Evolutionary conservation across 495 filamentous ascomycete genomes (phyloP).

Genomic region (Oleoguttula mirabilis): DNA sequence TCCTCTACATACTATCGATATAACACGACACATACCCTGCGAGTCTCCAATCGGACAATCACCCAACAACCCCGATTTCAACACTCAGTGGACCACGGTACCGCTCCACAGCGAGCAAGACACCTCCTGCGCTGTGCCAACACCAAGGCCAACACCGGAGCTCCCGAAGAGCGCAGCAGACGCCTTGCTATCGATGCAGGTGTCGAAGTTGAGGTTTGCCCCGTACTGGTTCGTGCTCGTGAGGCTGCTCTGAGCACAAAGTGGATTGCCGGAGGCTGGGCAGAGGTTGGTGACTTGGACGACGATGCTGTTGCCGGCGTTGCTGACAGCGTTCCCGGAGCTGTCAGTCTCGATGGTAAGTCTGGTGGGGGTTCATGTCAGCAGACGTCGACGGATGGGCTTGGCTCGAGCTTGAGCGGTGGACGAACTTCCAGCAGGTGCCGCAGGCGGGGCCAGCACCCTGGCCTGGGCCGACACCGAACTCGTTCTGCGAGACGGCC

Average conservation of each 20-base stretch:
- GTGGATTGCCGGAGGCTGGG: constrained; percentile 26
- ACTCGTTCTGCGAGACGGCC: constrained; percentile 30
- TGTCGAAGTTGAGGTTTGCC: constrained; percentile 31
- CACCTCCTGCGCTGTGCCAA: constrained; percentile 25
- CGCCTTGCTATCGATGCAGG: constrained; percentile 30
- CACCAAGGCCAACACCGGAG: constrained; percentile 22
- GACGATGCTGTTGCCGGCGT: constrained; percentile 22
- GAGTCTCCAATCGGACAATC: no score
- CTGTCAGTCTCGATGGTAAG: constrained; percentile 23
- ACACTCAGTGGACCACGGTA: constrained; percentile 8
- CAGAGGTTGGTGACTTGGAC: constrained; percentile 32
- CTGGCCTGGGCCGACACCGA: constrained; percentile 28
- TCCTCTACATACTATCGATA: no score
- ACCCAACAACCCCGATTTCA: no score
- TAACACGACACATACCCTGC: no score
- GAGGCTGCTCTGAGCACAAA: constrained; percentile 25
- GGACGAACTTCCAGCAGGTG: constrained; percentile 29
- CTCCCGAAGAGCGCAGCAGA: constrained; percentile 27
- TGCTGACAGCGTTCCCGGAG: constrained; percentile 18
- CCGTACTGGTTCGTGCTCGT: constrained; percentile 27
- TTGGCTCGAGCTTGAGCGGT: no score
- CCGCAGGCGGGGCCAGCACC: constrained; percentile 30
- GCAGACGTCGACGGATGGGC: no score
- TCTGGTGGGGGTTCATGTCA: no score
- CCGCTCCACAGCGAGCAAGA: constrained; percentile 17